Evolutionary conservation across 2,329 filamentous ascomycete species (phyloP), one percentile per base, ranked within the genome.

Genomic region (Ophiostoma angusticollis): DNA sequence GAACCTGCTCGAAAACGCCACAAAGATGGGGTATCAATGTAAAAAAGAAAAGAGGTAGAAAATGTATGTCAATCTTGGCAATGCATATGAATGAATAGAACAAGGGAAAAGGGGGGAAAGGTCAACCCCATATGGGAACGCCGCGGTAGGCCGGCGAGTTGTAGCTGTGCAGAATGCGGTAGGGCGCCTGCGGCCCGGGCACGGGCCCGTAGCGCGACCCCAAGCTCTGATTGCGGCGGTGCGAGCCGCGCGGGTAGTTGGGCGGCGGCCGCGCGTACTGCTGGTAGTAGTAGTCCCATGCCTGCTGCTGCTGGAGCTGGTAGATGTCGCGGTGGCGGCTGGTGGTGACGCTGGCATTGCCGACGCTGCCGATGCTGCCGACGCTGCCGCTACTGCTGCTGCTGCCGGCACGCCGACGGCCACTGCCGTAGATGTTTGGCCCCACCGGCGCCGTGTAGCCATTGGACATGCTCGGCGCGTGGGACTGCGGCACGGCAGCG

Each of bases 91-190:
- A 33, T 19, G 14, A 29, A 21, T 21, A 6, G 12, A 18, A 31
- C 31, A 16, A 31, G 3, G n/a, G 25, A 31, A 37, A 5, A 14
- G 3, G 6, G 12, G 5, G 11, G 12, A 16, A 23, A 56, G 16
- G 9, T 33, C 45, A 71, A n/a, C 67, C 63, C 68, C 70, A 73
- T n/a, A 74, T 71, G 0, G 69, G 70, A 3, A 59, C 63, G 25
- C 67, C 61, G 21, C 62, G 62, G 48, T 75, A 74, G 6, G 70
- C 68, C 5, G 70, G 70, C 4, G 70, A 71, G 49, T 73, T 71
- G 48, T 74, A 73, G 53, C 69, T 74, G 54, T 74, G 71, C 8
- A 74, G 55, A 9, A 74, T 59, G 1, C 70, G 65, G 43, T 67
- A 74, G 8, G 65, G 68, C 11, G 54, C 52, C 13, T 37, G 30